phyloP scores from a whole-genome alignment of 768 basidiomycete genomes.

The Trametes cubensis region DNA sequence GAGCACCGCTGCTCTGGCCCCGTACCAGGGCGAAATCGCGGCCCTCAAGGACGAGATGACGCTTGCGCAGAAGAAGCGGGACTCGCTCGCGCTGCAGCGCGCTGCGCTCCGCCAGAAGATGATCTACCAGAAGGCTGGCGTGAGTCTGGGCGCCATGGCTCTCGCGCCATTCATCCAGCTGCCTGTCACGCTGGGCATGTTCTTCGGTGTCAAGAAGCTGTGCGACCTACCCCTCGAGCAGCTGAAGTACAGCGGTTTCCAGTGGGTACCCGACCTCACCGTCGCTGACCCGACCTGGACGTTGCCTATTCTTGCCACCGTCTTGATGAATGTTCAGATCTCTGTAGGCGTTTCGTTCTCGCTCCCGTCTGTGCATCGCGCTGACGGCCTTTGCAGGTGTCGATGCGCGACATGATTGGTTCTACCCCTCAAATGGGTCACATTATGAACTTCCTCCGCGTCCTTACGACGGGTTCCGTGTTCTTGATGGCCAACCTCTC shows the following conservation, averaged over 20 bases:
- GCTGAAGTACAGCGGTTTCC: slow-evolving; percentile 74
- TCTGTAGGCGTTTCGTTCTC: slow-evolving; percentile 45
- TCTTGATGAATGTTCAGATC: slow-evolving; percentile 70
- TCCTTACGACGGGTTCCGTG: slow-evolving; percentile 53
- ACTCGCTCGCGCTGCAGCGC: slow-evolving; percentile 46
- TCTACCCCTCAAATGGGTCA: slow-evolving; percentile 58
- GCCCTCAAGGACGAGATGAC: slow-evolving; percentile 54
- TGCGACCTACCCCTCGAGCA: slow-evolving; percentile 73
- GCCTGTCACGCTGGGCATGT: slow-evolving; percentile 77
- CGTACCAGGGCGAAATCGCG: slow-evolving; percentile 60
- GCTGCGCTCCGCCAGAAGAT: slow-evolving; percentile 48
- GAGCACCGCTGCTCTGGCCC: slow-evolving; percentile 60
- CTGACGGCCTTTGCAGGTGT: slow-evolving; percentile 40
- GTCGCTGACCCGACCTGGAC: slow-evolving; percentile 73
- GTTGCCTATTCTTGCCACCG: slow-evolving; percentile 62
- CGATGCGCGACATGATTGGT: slow-evolving; percentile 54
- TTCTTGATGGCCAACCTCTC: slow-evolving; percentile 63
- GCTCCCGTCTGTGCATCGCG: not conserved
- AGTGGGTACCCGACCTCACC: slow-evolving; percentile 77
- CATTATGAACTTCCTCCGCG: slow-evolving; percentile 65
- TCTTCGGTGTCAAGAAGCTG: slow-evolving; percentile 78
- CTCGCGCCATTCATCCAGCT: slow-evolving; percentile 67
- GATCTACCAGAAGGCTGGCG: slow-evolving; percentile 66
- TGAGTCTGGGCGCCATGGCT: slow-evolving; percentile 59
- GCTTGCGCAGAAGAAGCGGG: slow-evolving; percentile 33